These are phyloP conservation scores for Beauveria asiatica DNA, from an alignment of 2,329 filamentous ascomycete species.

Conservation along the genomic window DNA sequence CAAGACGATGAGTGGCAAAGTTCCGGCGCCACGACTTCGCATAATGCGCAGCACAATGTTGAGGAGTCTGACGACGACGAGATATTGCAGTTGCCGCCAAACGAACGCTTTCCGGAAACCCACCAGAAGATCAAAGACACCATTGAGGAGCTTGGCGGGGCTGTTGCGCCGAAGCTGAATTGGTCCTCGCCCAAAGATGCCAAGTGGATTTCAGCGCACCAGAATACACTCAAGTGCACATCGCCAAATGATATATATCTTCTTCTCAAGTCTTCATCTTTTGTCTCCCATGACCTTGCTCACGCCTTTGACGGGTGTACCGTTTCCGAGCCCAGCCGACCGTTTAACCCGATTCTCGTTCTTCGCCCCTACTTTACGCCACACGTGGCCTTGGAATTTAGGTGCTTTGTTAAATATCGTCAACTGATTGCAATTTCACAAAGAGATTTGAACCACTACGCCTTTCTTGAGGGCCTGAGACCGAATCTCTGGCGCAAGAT, in stretches of 20 bases:
- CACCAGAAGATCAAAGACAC: constrained; percentile 69
- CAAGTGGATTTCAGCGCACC: constrained; percentile 74
- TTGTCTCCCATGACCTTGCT: constrained; percentile 87
- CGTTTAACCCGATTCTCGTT: constrained; percentile 69
- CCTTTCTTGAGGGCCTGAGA: constrained; percentile 62
- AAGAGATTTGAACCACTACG: constrained; percentile 82
- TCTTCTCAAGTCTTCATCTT: constrained; percentile 87
- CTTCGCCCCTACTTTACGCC: constrained; percentile 81
- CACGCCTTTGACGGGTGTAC: constrained; percentile 75
- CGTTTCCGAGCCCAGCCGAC: constrained; percentile 28
- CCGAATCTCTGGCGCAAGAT: constrained; percentile 60
- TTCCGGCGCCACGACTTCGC: constrained; percentile 20
- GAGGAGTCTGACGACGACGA: constrained; percentile 46
- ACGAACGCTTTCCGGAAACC: constrained; percentile 57
- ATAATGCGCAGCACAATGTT: constrained; percentile 31
- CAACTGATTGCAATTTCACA: constrained; percentile 77
- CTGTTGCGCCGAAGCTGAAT: constrained; percentile 87
- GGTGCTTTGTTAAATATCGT: constrained; percentile 84
- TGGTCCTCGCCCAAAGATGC: constrained; percentile 97
- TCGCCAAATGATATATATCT: constrained; percentile 88
- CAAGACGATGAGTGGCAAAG: constrained; percentile 45
- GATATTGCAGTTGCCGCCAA: constrained; percentile 34
- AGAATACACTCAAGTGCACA: constrained; percentile 87
- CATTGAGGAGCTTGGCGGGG: constrained; percentile 74
- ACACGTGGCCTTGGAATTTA: constrained; percentile 87